Evolutionary conservation across 192 early-diverging fungal species (phyloP).

Genomic region (Coemansia sp.): DNA sequence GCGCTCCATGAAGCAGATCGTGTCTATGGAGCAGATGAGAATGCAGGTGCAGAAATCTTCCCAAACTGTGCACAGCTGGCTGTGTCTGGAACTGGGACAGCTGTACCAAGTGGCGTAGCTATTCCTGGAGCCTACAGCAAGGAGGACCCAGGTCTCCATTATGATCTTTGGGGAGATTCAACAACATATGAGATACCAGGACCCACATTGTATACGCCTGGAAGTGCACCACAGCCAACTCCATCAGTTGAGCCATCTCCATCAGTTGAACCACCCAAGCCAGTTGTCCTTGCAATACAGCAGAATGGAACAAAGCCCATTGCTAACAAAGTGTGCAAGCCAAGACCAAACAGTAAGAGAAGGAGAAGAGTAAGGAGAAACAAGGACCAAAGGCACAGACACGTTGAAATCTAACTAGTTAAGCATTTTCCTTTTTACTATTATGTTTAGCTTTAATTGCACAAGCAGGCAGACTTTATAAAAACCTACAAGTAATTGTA

Average conservation of each 20-base stretch:
- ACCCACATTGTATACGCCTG: slow-evolving; percentile 19
- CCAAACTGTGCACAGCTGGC: slow-evolving; percentile 34
- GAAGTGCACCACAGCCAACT: not conserved
- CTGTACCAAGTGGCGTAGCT: slow-evolving; percentile 8
- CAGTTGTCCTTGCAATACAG: not conserved
- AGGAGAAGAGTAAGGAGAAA: not conserved
- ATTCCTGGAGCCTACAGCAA: slow-evolving; percentile 25
- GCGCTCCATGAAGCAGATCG: slow-evolving; percentile 22
- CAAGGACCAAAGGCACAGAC: not conserved
- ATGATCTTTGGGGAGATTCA: slow-evolving; percentile 12
- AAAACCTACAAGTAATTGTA: too few species aligned
- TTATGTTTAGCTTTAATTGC: not conserved
- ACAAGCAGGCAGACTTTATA: too few species aligned
- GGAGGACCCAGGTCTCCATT: slow-evolving; percentile 18
- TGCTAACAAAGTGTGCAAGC: not conserved
- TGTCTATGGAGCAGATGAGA: slow-evolving; percentile 14
- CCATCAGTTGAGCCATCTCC: not conserved
- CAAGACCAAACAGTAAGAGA: not conserved
- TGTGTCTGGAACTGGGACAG: slow-evolving; percentile 17
- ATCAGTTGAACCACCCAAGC: not conserved
- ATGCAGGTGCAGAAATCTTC: slow-evolving; percentile 21
- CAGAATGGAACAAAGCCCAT: not conserved
- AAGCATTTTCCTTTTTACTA: not conserved
- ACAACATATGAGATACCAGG: slow-evolving; percentile 29
- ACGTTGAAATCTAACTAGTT: not conserved